These are phyloP conservation scores for Diplodia corticola DNA, from an alignment of 2,329 filamentous ascomycete species.

Conservation along the genomic window DNA sequence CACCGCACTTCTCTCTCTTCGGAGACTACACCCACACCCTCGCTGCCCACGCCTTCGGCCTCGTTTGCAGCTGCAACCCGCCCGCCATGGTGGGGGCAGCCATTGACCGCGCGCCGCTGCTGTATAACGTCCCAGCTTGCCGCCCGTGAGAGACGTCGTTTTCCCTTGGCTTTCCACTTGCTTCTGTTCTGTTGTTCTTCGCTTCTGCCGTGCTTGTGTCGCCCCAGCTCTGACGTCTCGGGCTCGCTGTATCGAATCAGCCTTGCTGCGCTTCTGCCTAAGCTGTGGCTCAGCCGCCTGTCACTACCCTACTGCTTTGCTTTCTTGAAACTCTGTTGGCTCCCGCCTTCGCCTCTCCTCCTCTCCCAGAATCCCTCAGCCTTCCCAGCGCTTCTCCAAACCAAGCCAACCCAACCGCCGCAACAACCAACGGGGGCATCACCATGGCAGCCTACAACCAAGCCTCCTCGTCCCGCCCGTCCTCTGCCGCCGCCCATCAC, in stretches of 20 bases:
- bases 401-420: not conserved
- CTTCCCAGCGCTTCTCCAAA: not conserved
- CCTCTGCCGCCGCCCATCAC: slow-evolving; percentile 6
- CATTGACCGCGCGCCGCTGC: not conserved
- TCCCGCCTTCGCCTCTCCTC: not conserved
- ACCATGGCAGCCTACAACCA: slow-evolving; percentile 6
- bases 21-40: not conserved
- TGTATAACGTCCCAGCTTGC: slow-evolving; percentile 6
- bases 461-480: not conserved
- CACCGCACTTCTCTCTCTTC: slow-evolving; percentile 3
- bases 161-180: not conserved
- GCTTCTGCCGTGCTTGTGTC: slow-evolving; percentile 13
- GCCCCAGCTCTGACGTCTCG: not conserved
- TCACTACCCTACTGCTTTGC: slow-evolving; percentile 12
- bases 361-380: not conserved
- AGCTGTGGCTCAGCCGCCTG: not conserved
- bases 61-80: not conserved
- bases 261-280: not conserved
- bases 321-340: slow-evolving; percentile 11
- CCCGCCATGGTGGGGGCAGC: not conserved
- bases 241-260: not conserved
- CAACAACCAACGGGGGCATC: not conserved
- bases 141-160: not conserved
- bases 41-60: not conserved
- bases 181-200: not conserved